A percentile compares a stretch with the other conserved stretches of the same genome.
These are phyloP conservation scores for Nidularia pulvinata DNA, from an alignment of 768 basidiomycete species.

Conservation along the genomic window DNA sequence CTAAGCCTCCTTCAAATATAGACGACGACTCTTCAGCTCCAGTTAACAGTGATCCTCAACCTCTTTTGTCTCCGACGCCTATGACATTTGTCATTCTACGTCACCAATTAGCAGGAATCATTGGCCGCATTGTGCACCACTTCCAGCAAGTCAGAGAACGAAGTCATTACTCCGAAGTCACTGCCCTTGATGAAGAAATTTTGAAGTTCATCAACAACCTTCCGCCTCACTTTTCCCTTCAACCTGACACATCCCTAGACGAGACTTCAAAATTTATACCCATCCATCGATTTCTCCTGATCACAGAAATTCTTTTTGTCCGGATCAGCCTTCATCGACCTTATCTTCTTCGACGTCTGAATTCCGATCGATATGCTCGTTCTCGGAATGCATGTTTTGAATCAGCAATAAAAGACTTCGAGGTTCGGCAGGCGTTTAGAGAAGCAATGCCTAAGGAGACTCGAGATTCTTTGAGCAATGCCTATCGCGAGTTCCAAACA, in stretches of 20 bases:
- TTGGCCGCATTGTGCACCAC: constrained; percentile 90
- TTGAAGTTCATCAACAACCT: constrained; percentile 73
- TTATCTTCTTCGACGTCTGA: constrained; percentile 79
- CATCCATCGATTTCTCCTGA: constrained; percentile 84
- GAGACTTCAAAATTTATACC: constrained; percentile 64
- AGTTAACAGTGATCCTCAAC: constrained; percentile 46
- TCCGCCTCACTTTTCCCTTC: constrained; percentile 76
- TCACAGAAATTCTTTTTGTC: constrained; percentile 88
- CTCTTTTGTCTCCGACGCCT: constrained; percentile 70
- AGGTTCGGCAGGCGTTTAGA: constrained; percentile 71
- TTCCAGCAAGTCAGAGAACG: constrained; percentile 84
- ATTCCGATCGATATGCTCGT: constrained; percentile 77
- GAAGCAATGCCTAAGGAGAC: constrained; percentile 61
- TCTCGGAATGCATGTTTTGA: constrained; percentile 91
- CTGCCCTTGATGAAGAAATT: constrained; percentile 81
- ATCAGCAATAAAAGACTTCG: constrained; percentile 85
- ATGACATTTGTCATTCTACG: constrained; percentile 91
- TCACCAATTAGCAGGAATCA: constrained; percentile 79
- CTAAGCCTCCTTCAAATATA: constrained; percentile 71
- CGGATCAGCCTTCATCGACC: constrained; percentile 86
- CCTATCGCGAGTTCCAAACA: constrained; percentile 86
- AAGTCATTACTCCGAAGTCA: constrained; percentile 83
- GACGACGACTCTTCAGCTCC: constrained; percentile 54
- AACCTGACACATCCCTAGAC: constrained; percentile 81
- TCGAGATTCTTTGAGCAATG: constrained; percentile 72